Evolutionary conservation across 73 alveolate genomes (phyloP), one percentile per base, ranked within the genome.

Genomic region (Paramecium biaurelia): DNA sequence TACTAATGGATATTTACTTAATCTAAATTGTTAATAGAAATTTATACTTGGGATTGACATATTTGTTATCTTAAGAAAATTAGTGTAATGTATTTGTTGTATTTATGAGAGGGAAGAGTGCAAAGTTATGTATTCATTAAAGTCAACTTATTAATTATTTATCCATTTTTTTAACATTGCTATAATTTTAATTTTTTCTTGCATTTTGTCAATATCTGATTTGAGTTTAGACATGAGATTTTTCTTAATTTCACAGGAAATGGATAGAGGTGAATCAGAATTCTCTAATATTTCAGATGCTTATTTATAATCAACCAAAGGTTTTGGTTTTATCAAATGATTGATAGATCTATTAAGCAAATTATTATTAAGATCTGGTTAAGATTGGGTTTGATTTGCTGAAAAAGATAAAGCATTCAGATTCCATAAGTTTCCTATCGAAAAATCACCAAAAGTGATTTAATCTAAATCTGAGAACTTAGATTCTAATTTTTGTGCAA

Each of bases 151-250:
- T 72, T 72, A 6, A 35, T 32, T 35, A 32, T 72, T 35, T 9
- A 72, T 18, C 86, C 63, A 72, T 37, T 72, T 72, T 37, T 72
- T 72, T 42, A 72, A 38, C 56, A 35, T 28, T 12, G 56, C n/a
- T 12, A 72, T 38, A 0, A 42, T 72, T 35, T 38, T 72, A 10
- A 72, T 35, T 72, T 72, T 72, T 21, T 72, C 24, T 72, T 72
- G 32, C 86, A 72, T 72, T 38, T 37, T 72, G 15, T 72, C 86
- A 34, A 72, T 72, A 35, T 72, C 86, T 34, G 63, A 35, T 72
- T 72, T 72, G 14, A 72, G 86, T 38, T 72, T 72, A 72, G 28
- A 35, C 35, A 35, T 35, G 9, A 72, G 86, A 72, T 72, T 38
- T n/a, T 72, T 72, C n/a, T 72, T 72, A 3, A 72, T 21, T 37